A percentile compares a stretch with the other conserved stretches of the same genome.
Evolutionary conservation across 2,329 filamentous ascomycete species (phyloP).

Genomic region (Chlorencoelia australis): DNA sequence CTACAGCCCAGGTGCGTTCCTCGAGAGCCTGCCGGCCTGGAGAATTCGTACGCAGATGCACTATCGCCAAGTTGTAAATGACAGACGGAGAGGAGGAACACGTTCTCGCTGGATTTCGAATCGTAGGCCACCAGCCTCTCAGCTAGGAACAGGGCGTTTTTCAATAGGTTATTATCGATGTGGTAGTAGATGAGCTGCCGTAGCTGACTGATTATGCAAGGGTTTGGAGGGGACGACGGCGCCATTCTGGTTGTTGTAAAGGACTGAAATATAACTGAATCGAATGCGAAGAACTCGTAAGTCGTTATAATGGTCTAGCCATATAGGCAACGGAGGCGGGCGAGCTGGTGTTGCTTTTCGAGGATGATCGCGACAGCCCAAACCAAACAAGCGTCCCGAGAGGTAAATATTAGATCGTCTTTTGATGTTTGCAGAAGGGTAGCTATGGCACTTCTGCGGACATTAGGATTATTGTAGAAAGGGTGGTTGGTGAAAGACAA

Average conservation of each 20-base stretch:
- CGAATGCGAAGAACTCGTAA: constrained; percentile 11
- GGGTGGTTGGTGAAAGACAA: constrained; percentile 7
- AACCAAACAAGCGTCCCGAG: no score
- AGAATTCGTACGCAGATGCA: constrained; percentile 77
- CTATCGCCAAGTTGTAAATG: constrained; percentile 74
- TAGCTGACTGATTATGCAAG: constrained; percentile 29
- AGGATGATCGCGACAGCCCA: no score
- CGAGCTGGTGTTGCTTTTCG: no score
- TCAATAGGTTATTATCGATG: constrained; percentile 80
- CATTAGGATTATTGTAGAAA: constrained; percentile 17
- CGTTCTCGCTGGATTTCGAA: constrained; percentile 66
- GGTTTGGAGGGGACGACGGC: constrained; percentile 22
- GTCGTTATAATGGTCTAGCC: constrained; percentile 21
- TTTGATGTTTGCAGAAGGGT: constrained; percentile 12
- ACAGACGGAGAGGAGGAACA: constrained; percentile 75
- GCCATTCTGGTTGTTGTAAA: constrained; percentile 19
- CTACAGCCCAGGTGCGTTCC: constrained; percentile 76
- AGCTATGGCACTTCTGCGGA: constrained; percentile 11
- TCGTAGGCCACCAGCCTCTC: constrained; percentile 80
- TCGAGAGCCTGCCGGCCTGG: constrained; percentile 59
- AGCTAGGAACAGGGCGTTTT: constrained; percentile 90
- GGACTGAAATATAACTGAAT: constrained; percentile 8
- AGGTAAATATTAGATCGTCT: no score
- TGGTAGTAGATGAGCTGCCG: constrained; percentile 55
- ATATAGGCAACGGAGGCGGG: constrained; percentile 16